Base-by-base conservation (phyloP, 495 filamentous ascomycete species). In the Podospora tetraspora region DNA sequence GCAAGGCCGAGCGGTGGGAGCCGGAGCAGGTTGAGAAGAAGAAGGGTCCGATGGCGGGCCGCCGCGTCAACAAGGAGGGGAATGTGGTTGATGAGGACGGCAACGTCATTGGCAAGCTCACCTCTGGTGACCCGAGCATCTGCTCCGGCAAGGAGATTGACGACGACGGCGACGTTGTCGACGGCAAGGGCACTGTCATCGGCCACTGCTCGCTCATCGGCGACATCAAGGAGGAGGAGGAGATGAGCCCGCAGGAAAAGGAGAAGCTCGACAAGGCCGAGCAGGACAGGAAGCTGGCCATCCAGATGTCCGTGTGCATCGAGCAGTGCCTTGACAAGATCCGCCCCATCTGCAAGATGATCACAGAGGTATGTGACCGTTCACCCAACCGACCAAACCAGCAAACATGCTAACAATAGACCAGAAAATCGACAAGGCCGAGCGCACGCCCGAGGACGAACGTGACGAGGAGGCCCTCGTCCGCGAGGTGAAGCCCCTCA, bases 401-500 rank as follows among this genome's bases (percentile, higher is more conserved):
- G 13, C 61, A 11, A 24, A 4, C 23, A 7, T 30, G 22, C 27
- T 24, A 57, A 59, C 52, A 70, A 58, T 70, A 32, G 69, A 68
- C 24, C 59, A 95, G 90, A 84, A 86, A 74, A 87, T 97, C 71
- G 91, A 95, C 64, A 83, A 83, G 66, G 94, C 93, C 52, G 91
- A 96, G 69, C 85, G 87, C 67, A 93, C 90, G 9, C 89, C 91
- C n/a, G 90, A 91, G 76, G 92, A 97, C 10, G 92, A 97, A 72
- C 87, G 96, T 22, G 93, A 97, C 76, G 94, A 97, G 74, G 92
- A 97, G 71, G 84, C 90, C 69, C 86, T 97, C 16, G 94, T 97
- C 73, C 83, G 91, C 73, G 83, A 92, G 61, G 91, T 97, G 72
- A 91, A 90, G 72, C 94, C 94, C 0, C 80, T 97, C 21, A 88